Conservation (phyloP, 1,284 basidiomycete genomes). For the Inonotus hispidus region DNA sequence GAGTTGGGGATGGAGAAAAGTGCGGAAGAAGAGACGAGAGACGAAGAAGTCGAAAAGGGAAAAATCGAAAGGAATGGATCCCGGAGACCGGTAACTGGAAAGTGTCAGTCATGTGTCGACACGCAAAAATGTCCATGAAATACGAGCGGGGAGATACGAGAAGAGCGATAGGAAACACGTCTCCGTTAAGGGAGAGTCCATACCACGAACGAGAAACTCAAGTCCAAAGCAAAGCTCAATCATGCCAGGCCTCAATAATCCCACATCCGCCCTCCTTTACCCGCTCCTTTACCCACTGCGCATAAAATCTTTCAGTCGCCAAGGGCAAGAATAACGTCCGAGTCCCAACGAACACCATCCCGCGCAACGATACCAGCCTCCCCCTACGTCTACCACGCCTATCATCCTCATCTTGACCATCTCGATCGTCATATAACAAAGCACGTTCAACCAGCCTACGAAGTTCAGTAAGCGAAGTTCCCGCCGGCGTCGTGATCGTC, state of each 20-base stretch:
- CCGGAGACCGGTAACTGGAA: no score
- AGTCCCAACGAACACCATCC: conserved; percentile 4
- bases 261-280: conserved; percentile 1
- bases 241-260: conserved; percentile 9
- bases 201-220: neutral
- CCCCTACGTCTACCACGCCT: neutral
- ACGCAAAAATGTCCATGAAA: no score
- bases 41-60: no score
- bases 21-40: no score
- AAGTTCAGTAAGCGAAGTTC: conserved; percentile 6
- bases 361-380: neutral
- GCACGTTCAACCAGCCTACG: neutral
- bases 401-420: neutral
- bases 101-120: no score
- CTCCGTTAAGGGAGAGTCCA: neutral
- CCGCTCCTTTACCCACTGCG: conserved; percentile 14
- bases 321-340: conserved; percentile 10
- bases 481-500: conserved; percentile 2
- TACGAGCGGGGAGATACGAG: no score
- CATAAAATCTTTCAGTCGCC: conserved; percentile 4
- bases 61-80: no score
- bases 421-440: neutral
- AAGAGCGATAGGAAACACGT: no score
- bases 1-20: no score
- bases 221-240: neutral